Conservation (phyloP, 208 protist species). For the Leptomonas seymouri region DNA sequence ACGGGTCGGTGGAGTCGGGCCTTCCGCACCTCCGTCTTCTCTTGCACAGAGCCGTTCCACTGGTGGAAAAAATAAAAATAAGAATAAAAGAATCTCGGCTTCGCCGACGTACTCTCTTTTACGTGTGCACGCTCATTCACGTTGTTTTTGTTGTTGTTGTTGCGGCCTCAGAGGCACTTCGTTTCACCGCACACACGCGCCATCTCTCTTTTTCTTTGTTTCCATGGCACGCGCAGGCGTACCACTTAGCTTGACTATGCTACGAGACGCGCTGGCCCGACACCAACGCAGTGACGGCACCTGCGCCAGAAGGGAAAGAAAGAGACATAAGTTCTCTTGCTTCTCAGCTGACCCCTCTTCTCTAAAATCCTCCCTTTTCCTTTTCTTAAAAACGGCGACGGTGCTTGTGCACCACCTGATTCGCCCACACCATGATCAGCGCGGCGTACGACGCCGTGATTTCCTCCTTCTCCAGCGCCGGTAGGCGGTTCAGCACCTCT, state of each 20-base stretch:
- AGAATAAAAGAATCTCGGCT: too few relatives aligned
- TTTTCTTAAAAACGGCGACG: constrained; percentile 31
- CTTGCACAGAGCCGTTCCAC: too few relatives aligned
- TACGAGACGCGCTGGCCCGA: not conserved
- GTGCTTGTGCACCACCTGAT: constrained; percentile 51
- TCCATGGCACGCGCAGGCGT: not conserved
- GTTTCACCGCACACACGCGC: too few relatives aligned
- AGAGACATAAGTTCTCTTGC: too few relatives aligned
- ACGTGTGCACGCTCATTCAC: too few relatives aligned
- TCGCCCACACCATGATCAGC: constrained; percentile 87
- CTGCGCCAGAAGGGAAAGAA: too few relatives aligned
- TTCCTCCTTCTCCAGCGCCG: constrained; percentile 74
- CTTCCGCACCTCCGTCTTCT: too few relatives aligned
- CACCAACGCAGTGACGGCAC: too few relatives aligned
- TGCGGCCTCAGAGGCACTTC: constrained; percentile 14
- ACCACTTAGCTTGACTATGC: not conserved
- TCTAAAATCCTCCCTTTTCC: not conserved
- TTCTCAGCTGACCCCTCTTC: not conserved
- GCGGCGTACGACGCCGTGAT: constrained; percentile 88
- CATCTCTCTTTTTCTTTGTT: not conserved
- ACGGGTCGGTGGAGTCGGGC: too few relatives aligned
- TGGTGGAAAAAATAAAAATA: too few relatives aligned
- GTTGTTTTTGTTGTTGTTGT: not conserved
- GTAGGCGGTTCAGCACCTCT: constrained; percentile 66
- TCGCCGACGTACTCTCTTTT: too few relatives aligned